Evolutionary conservation across 164 flowering plant genomes (phyloP), one percentile per base, ranked within the genome.

Genomic region (Liriodendron chinense): DNA sequence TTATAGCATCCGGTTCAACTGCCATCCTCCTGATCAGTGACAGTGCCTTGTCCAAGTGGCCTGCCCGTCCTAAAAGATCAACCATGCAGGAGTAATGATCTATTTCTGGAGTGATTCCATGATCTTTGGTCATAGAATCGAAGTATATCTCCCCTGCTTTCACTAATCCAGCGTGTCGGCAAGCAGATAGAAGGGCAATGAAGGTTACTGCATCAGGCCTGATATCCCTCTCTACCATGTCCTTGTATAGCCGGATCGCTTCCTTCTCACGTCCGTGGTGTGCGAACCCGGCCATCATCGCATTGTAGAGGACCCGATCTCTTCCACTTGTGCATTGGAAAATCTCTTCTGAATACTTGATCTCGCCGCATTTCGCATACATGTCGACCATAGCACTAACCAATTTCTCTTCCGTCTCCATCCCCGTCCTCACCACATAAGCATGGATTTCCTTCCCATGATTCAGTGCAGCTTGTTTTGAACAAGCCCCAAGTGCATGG

Each of bases 31-130:
- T 82, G 83, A 93, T 85, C 70, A 94, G 82, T 22, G 68, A 72
- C 21, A 79, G 70, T 1, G 89, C 97, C 75, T 91, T 89, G 16
- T 89, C 89, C 10, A 90, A 76, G 34, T 82, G 79, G 48, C 85
- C 86, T 61, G 88, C 87, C 77, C 92, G 80, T 9, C 98, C 97
- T 80, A 89, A 90, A 23, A 94, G 76, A 83, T 94, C 97, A 76
- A 92, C 82, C 94, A 92, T 89, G 69, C 98, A 89, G 9, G 95
- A 86, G 79, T 92, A 93, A 78, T 94, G 98, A 75, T 90, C 89
- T 21, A 78, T 87, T 81, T 87, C 93, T 1, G 96, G 98, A 13
- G 59, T 3, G 74, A 94, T 73, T 16, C 73, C 80, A 47, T 89
- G 85, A 65, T 86, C 84, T 72, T 82, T 69, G 47, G 63, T 82